Percentiles rank a stretch among this genome's conserved stretches.
phyloP scores from a whole-genome alignment of 2,329 filamentous ascomycete genomes.

The Proliferodiscus dingleyae region DNA sequence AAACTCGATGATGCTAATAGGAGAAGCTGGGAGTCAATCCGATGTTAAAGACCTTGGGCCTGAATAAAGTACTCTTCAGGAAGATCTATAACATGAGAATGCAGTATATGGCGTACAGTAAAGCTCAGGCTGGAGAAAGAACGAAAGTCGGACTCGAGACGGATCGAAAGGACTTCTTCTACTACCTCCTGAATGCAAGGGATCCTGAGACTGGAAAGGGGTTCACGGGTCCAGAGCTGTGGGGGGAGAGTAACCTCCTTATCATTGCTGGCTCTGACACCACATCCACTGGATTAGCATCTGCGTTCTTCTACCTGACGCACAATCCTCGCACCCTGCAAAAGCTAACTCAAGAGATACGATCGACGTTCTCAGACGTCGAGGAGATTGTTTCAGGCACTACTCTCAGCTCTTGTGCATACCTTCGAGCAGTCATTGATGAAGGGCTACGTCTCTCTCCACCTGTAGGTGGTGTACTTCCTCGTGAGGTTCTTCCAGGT shows the following conservation, averaged over 20 bases:
- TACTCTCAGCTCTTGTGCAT: slow-evolving; percentile 32
- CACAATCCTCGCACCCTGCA: slow-evolving; percentile 26
- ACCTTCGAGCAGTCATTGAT: slow-evolving; percentile 40
- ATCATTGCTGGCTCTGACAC: slow-evolving; percentile 34
- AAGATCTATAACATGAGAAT: slow-evolving; percentile 62
- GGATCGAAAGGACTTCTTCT: slow-evolving; percentile 67
- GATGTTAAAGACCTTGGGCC: slow-evolving; percentile 57
- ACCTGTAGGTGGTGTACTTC: slow-evolving; percentile 23
- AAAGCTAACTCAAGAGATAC: slow-evolving; percentile 24
- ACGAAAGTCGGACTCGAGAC: slow-evolving; percentile 56
- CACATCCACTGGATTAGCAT: slow-evolving; percentile 34
- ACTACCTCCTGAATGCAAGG: slow-evolving; percentile 65
- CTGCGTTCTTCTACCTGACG: slow-evolving; percentile 36
- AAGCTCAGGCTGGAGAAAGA: slow-evolving; percentile 60
- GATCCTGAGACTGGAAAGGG: slow-evolving; percentile 61
- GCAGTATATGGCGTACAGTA: slow-evolving; percentile 67
- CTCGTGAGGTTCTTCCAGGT: slow-evolving; percentile 22
- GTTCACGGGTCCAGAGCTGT: slow-evolving; percentile 33
- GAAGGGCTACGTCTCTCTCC: slow-evolving; percentile 27
- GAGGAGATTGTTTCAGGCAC: slow-evolving; percentile 31
- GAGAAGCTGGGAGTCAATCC: slow-evolving; percentile 58
- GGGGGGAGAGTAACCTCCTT: slow-evolving; percentile 21
- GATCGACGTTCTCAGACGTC: slow-evolving; percentile 11
- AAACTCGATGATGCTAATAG: slow-evolving; percentile 1
- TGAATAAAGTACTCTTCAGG: slow-evolving; percentile 65